phyloP scores from a whole-genome alignment of 2,329 filamentous ascomycete genomes.

The Ophiostoma quercus region DNA sequence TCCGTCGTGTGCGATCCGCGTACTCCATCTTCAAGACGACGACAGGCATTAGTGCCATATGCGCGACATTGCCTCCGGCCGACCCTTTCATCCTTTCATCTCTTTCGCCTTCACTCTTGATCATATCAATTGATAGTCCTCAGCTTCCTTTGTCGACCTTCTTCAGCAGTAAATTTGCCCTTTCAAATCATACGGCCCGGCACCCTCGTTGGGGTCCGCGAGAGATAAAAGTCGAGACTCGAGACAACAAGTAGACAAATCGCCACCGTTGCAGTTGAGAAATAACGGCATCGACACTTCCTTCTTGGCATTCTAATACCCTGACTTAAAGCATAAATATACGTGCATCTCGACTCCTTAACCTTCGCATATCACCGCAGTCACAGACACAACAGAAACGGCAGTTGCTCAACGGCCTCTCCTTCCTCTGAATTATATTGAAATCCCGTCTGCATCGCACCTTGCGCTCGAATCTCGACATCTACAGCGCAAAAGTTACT shows the following conservation, averaged over 20 bases:
- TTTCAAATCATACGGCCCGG: background rate
- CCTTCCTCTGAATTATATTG: background rate
- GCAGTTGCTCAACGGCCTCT: background rate
- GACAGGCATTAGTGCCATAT: background rate
- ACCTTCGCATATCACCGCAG: background rate
- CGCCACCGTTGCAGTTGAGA: background rate
- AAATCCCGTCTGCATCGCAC: background rate
- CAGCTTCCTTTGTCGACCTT: background rate
- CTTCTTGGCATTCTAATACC: background rate
- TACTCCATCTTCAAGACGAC: background rate
- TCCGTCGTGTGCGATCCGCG: background rate
- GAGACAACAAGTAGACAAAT: conserved; percentile 4
- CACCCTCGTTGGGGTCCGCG: background rate
- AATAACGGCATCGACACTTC: background rate
- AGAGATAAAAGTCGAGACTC: background rate
- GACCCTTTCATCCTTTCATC: background rate
- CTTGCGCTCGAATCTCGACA: background rate
- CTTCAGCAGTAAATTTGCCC: background rate
- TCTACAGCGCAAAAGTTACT: background rate
- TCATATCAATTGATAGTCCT: background rate
- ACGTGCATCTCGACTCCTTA: background rate
- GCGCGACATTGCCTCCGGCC: conserved; percentile 5
- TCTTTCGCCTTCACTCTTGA: background rate
- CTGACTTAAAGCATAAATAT: background rate
- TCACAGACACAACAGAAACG: background rate